Base-by-base conservation (phyloP, 306 rosid genomes). In the Prunus mira region DNA sequence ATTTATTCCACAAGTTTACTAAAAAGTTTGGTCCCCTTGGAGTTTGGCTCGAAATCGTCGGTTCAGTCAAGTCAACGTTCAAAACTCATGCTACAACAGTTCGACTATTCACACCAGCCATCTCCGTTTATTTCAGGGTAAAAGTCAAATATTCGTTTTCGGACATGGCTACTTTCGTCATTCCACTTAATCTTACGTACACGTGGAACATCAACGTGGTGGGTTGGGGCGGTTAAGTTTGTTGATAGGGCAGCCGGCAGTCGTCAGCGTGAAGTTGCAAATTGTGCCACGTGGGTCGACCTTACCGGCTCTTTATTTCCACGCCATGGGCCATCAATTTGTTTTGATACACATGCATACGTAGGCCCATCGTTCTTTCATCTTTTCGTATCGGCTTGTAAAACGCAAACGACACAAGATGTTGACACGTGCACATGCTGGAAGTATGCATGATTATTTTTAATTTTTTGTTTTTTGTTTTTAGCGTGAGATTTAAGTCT, bases 141-240 rank as follows among this genome's bases (percentile, higher is more conserved):
- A 28, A 12, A n/a, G 50, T 34, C 75, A n/a, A 71, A 71, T 20
- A 12, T 1, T 5, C 13, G 27, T 5, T 18, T 32, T 24, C 43
- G 8, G 6, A 25, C 2, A 20, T 25, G 32, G 72, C 71, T 50
- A 22, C 13, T 14, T 51, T 8, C 22, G 65, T 52, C 3, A 75
- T 34, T 75, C 14, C 58, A 3, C 11, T 1, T 14, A 28, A 3
- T 13, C 3, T 30, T 13, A 60, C 0, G 58, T 18, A 0, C 2
- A 73, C 69, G 77, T 15, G 19, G 58, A 41, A 12, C 12, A 6
- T 73, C 2, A 55, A 14, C 25, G 72, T 34, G 43, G 65, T 34
- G 14, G 54, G 79, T 51, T 20, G 3, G 57, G 65, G 64, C n/a
- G 45, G 73, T 76, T 76, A 52, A 52, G 79, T 76, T 76, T 20